Conservation (phyloP, 768 basidiomycete species). For the Suillus occidentalis region DNA sequence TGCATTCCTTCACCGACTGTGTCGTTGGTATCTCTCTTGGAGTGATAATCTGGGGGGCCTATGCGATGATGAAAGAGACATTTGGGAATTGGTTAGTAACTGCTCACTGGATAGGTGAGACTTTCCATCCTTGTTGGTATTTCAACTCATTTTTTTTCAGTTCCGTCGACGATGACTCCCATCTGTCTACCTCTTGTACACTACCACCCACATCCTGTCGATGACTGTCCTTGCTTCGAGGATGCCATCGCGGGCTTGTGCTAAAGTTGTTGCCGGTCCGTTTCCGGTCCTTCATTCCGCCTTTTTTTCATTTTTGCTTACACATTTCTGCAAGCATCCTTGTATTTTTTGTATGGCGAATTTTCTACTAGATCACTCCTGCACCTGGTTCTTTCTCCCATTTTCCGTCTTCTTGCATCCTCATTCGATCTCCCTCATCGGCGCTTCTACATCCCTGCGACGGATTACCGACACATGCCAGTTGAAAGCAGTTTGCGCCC, state of each 20-base stretch:
- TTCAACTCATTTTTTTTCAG: constrained; percentile 28
- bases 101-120: constrained; percentile 36
- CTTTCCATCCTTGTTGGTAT: constrained; percentile 15
- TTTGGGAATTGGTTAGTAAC: constrained; percentile 46
- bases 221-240: constrained; percentile 97
- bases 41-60: constrained; percentile 56
- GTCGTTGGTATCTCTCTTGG: constrained; percentile 64
- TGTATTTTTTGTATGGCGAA: constrained; percentile 83
- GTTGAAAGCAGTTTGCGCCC: constrained; percentile 60
- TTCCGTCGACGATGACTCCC: constrained; percentile 61
- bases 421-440: constrained; percentile 76
- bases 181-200: constrained; percentile 77
- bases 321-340: constrained; percentile 54
- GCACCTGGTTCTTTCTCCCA: constrained; percentile 76
- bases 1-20: constrained; percentile 87
- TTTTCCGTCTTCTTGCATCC: constrained; percentile 73
- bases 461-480: constrained; percentile 77
- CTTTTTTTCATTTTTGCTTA: background rate
- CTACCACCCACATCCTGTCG: constrained; percentile 90
- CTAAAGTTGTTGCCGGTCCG: constrained; percentile 45
- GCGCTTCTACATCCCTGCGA: constrained; percentile 88
- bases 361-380: constrained; percentile 78
- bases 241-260: constrained; percentile 77
- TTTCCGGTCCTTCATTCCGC: background rate
- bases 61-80: constrained; percentile 32